Base-by-base conservation (phyloP, 129 eudicot genomes). In the Saposhnikovia divaricata region DNA sequence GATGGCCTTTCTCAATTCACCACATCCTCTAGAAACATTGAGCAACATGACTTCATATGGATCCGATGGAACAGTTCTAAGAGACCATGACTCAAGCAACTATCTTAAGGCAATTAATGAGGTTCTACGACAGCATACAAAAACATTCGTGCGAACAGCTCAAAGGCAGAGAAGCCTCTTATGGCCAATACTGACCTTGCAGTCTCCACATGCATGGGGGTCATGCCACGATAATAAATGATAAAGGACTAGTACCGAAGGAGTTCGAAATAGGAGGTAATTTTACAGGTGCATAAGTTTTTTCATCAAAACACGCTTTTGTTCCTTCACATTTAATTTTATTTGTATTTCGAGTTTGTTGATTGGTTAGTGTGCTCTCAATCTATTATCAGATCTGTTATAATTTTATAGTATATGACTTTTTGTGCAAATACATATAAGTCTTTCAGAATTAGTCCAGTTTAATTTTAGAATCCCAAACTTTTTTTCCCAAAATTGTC, bases 11-110 rank as follows among this genome's bases (percentile, higher is more conserved):
- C 77, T 95, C 27, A 95, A 95, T 34, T 80, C 89, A 48, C 98
- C 98, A 19, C 98, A 95, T 77, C 98, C 98, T 3, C 80, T 95
- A 21, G 96, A 92, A 80, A 92, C 92, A 23, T 85, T 95, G 63
- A 91, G 90, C 72, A 85, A 95, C 69, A 93, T 92, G 0, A 78
- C 85, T 15, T 96, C 98, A 28, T 95, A 95, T 31, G 98, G 98
- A 4, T 83, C 96, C 1, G 88, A 90, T 68, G 98, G 98, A 28
- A 89, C 96, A 15, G 87, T 95, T 53, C 78, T 85, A 2, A 85
- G 98, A 83, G 97, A 95, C 89, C 98, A 95, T 63, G 96, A 95
- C 81, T 90, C 96, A 23, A 92, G 93, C 89, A 91, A 91, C 92
- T 95, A 95, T 80, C 78, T 90, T 5, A 94, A 91, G 85, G 97